Percentiles rank a stretch among this genome's conserved stretches.
phyloP scores from a whole-genome alignment of 306 rosid species.

The Urtica urens region DNA sequence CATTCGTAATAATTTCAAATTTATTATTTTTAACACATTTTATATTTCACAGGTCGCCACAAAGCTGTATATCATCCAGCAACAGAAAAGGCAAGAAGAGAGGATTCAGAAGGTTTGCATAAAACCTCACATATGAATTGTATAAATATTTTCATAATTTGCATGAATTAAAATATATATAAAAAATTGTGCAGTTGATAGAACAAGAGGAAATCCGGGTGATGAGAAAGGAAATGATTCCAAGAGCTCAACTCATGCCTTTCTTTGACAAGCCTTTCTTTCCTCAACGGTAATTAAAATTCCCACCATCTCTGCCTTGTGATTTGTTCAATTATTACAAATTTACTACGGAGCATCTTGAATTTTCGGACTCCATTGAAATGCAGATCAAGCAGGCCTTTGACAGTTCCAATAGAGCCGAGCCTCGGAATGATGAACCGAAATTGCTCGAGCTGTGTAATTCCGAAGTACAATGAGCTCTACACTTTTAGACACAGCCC shows the following conservation, averaged over 20 bases:
- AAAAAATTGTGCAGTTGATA: constrained; percentile 48
- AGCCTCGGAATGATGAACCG: constrained; percentile 40
- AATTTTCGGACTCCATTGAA: too few species aligned
- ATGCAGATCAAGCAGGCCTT: constrained; percentile 62
- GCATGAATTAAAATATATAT: neutral
- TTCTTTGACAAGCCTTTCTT: constrained; percentile 75
- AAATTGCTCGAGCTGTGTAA: constrained; percentile 34
- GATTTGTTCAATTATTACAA: neutral
- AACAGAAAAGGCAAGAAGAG: constrained; percentile 56
- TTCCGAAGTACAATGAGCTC: constrained; percentile 27
- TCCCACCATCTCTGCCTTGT: neutral
- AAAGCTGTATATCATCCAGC: constrained; percentile 50
- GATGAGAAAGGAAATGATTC: constrained; percentile 90
- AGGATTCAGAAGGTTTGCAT: constrained; percentile 53
- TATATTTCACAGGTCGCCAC: constrained; percentile 46
- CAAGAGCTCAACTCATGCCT: constrained; percentile 96
- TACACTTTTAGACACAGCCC: constrained; percentile 38
- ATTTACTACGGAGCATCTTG: too few species aligned
- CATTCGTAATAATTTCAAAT: neutral
- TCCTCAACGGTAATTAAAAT: constrained; percentile 58
- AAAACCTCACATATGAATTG: neutral
- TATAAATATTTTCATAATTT: too few species aligned
- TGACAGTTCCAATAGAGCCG: constrained; percentile 65
- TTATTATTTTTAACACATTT: neutral
- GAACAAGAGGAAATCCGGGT: constrained; percentile 88